Percentiles rank a stretch among this genome's conserved stretches.
Conservation (phyloP, 495 filamentous ascomycete genomes). For the Penicillium waksmanii region DNA sequence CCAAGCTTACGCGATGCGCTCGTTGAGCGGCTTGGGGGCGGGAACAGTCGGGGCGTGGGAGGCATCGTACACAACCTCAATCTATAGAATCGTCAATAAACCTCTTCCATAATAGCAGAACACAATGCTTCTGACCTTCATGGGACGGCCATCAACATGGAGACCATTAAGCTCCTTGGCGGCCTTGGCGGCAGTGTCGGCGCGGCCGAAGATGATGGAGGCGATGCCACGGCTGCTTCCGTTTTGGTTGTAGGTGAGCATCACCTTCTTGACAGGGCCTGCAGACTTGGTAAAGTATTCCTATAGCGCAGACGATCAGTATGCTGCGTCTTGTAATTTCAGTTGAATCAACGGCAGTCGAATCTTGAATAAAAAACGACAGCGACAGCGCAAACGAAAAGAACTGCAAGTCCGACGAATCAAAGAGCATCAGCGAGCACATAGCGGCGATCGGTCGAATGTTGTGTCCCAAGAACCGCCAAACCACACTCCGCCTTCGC, state of each 20-base stretch:
- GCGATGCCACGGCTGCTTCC: constrained; percentile 89
- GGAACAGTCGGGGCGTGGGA: constrained; percentile 67
- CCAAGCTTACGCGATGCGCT: constrained; percentile 74
- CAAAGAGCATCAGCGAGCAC: constrained; percentile 71
- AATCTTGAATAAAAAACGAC: constrained; percentile 27
- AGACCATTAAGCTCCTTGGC: constrained; percentile 81
- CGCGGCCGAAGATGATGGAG: constrained; percentile 74
- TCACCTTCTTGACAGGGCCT: constrained; percentile 85
- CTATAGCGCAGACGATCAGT: constrained; percentile 64
- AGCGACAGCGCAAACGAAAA: constrained; percentile 33
- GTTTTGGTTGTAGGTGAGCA: constrained; percentile 89
- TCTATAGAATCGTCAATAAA: constrained; percentile 52
- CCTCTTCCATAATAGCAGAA: constrained; percentile 2
- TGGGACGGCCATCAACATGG: constrained; percentile 82
- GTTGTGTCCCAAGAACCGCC: constrained; percentile 2
- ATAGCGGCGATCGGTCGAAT: constrained; percentile 52
- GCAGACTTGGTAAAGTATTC: constrained; percentile 91
- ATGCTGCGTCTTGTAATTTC: constrained; percentile 33
- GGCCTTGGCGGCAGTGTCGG: constrained; percentile 79
- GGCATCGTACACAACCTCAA: constrained; percentile 86
- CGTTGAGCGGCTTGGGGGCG: constrained; percentile 74
- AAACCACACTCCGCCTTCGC: not conserved
- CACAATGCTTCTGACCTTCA: constrained; percentile 67
- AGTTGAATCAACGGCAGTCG: constrained; percentile 26
- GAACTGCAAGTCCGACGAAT: constrained; percentile 27